Evolutionary conservation across 805 yeast genomes (phyloP).

Genomic region (Candida krabiensis): DNA sequence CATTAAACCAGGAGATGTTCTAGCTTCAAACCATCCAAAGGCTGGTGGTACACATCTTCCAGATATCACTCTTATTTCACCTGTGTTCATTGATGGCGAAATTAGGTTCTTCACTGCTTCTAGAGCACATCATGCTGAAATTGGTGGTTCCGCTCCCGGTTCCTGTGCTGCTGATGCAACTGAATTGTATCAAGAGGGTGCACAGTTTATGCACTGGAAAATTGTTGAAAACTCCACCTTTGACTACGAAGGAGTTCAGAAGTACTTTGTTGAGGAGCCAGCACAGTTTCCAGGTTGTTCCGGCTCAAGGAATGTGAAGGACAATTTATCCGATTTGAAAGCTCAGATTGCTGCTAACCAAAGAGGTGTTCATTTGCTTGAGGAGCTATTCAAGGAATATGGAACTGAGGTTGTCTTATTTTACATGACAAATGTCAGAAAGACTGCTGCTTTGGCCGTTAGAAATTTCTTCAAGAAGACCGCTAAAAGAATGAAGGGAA

Average conservation of each 20-base stretch:
- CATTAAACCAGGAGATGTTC: slow-evolving; percentile 40
- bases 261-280: slow-evolving; percentile 48
- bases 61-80: slow-evolving; percentile 54
- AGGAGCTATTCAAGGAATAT: slow-evolving; percentile 43
- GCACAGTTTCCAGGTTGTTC: slow-evolving; percentile 51
- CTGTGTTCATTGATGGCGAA: slow-evolving; percentile 45
- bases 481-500: slow-evolving; percentile 40
- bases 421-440: slow-evolving; percentile 46
- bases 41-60: slow-evolving; percentile 47
- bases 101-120: slow-evolving; percentile 55
- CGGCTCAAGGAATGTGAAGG: slow-evolving; percentile 53
- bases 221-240: slow-evolving; percentile 48
- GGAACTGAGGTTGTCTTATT: slow-evolving; percentile 41
- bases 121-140: slow-evolving; percentile 60
- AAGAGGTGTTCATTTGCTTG: slow-evolving; percentile 46
- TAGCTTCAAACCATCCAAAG: slow-evolving; percentile 40
- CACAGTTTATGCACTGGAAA: slow-evolving; percentile 49
- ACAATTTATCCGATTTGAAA: slow-evolving; percentile 49
- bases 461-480: slow-evolving; percentile 31
- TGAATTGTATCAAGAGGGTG: slow-evolving; percentile 55
- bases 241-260: slow-evolving; percentile 50
- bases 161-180: slow-evolving; percentile 56
- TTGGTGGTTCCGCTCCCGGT: slow-evolving; percentile 57
- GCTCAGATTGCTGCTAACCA: slow-evolving; percentile 52
- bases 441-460: slow-evolving; percentile 48